Conservation (phyloP, 2,329 filamentous ascomycete genomes). For the Harringtonia aguacate region DNA sequence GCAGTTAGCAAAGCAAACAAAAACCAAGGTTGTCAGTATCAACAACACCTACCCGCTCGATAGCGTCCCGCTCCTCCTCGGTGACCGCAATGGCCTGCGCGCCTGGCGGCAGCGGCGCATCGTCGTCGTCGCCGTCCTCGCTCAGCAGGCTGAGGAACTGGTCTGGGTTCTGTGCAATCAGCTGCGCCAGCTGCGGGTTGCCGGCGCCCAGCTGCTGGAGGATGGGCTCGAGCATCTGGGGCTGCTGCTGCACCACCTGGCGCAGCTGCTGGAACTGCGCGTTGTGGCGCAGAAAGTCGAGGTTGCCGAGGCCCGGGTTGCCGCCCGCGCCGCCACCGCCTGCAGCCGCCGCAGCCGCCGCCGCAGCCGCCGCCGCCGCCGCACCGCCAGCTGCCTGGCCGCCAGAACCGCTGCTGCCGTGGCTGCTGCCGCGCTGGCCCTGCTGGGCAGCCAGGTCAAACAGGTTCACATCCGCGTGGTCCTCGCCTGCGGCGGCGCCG, state of each 20-base stretch:
- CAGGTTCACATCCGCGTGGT: slow-evolving; percentile 67
- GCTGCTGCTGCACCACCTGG: slow-evolving; percentile 94
- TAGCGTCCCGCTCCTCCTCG: slow-evolving; percentile 92
- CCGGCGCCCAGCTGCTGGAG: slow-evolving; percentile 90
- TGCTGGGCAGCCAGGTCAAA: slow-evolving; percentile 88
- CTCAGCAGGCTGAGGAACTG: slow-evolving; percentile 86
- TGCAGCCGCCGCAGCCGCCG: slow-evolving; percentile 32
- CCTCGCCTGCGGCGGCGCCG: slow-evolving; percentile 36
- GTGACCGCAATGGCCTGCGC: slow-evolving; percentile 86
- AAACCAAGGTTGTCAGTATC: not conserved
- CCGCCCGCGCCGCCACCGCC: slow-evolving; percentile 40
- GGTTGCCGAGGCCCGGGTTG: slow-evolving; percentile 53
- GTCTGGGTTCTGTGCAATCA: slow-evolving; percentile 86
- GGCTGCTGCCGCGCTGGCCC: slow-evolving; percentile 31
- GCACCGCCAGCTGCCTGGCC: slow-evolving; percentile 12
- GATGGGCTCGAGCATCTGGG: slow-evolving; percentile 97
- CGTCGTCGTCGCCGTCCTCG: slow-evolving; percentile 75
- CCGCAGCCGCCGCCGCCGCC: slow-evolving; percentile 24
- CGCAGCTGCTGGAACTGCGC: slow-evolving; percentile 96
- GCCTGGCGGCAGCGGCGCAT: slow-evolving; percentile 69
- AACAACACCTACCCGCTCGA: slow-evolving; percentile 64
- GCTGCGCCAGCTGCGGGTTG: slow-evolving; percentile 85
- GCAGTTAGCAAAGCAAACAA: not conserved
- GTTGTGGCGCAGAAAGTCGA: slow-evolving; percentile 91
- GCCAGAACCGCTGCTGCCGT: slow-evolving; percentile 28